phyloP scores from a whole-genome alignment of 495 filamentous ascomycete genomes.

The Recurvomyces mirabilis region DNA sequence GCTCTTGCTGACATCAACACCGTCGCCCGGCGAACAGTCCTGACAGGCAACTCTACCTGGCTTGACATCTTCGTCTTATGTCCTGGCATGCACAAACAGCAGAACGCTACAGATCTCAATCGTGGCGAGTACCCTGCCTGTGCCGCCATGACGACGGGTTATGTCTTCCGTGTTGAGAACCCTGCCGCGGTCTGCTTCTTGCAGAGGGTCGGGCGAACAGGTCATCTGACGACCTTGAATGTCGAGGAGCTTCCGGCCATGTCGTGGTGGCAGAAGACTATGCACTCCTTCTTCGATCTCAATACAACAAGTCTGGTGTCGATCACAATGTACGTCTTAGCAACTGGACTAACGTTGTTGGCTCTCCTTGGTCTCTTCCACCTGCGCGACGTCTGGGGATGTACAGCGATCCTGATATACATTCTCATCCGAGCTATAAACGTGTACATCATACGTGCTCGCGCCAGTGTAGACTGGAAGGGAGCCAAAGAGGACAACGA shows the following conservation, averaged over 20 bases:
- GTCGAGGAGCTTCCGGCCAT: slow-evolving; percentile 4
- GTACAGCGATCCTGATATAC: slow-evolving; percentile 35
- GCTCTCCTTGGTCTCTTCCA: slow-evolving; percentile 29
- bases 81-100: slow-evolving; percentile 51
- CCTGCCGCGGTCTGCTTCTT: slow-evolving; percentile 22
- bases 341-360: slow-evolving; percentile 31
- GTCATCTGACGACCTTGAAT: slow-evolving; percentile 18
- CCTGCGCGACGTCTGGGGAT: slow-evolving; percentile 42
- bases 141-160: slow-evolving; percentile 24
- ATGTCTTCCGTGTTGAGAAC: slow-evolving; percentile 28
- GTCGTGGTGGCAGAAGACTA: too few species aligned
- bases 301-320: neutral
- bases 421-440: slow-evolving; percentile 46
- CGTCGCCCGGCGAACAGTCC: slow-evolving; percentile 41
- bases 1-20: slow-evolving; percentile 47
- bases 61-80: slow-evolving; percentile 45
- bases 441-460: slow-evolving; percentile 42
- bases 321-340: neutral
- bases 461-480: slow-evolving; percentile 29
- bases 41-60: slow-evolving; percentile 41
- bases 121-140: slow-evolving; percentile 24
- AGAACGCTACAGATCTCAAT: slow-evolving; percentile 36
- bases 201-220: slow-evolving; percentile 19
- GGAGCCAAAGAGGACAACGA: slow-evolving; percentile 31
- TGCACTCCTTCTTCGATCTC: too few species aligned